These are phyloP conservation scores for Nitzschia sp. DNA, from an alignment of 108 stramenopile genomes.

Conservation along the genomic window DNA sequence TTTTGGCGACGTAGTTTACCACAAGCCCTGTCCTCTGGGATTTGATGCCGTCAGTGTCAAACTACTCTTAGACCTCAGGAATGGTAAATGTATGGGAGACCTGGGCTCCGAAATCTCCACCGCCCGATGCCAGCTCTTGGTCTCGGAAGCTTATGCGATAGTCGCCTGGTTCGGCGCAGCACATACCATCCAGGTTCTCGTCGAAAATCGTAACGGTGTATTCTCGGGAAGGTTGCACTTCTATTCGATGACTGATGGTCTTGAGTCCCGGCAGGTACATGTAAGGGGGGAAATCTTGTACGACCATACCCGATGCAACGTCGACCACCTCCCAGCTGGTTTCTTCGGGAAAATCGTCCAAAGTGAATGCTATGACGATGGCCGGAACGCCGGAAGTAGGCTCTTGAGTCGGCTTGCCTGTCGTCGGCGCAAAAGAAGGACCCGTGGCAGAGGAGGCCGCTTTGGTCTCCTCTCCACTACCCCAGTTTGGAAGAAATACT, in stretches of 20 bases:
- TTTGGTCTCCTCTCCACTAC: not conserved
- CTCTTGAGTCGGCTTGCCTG: not conserved
- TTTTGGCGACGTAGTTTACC: too few species aligned
- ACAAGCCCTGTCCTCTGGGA: too few species aligned
- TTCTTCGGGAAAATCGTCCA: slow-evolving; percentile 6
- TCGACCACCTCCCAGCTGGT: slow-evolving; percentile 8
- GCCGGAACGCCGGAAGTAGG: slow-evolving; percentile 2
- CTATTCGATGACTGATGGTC: slow-evolving; percentile 1
- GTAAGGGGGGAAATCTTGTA: not conserved
- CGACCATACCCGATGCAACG: not conserved
- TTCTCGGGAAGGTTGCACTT: not conserved
- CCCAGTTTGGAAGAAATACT: not conserved
- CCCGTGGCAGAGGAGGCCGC: not conserved
- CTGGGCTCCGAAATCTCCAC: not conserved
- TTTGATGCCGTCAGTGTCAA: too few species aligned
- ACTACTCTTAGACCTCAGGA: too few species aligned
- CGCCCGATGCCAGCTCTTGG: not conserved
- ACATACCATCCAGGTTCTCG: not conserved
- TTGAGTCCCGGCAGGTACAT: not conserved
- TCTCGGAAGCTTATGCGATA: slow-evolving; percentile 1
- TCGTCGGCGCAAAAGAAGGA: not conserved
- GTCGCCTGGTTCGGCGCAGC: slow-evolving; percentile 2
- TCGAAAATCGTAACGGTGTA: slow-evolving; percentile 5
- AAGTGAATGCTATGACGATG: not conserved
- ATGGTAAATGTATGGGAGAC: not conserved